Base-by-base conservation (phyloP, 441 rosid genomes). In the Brassica hybrid region DNA sequence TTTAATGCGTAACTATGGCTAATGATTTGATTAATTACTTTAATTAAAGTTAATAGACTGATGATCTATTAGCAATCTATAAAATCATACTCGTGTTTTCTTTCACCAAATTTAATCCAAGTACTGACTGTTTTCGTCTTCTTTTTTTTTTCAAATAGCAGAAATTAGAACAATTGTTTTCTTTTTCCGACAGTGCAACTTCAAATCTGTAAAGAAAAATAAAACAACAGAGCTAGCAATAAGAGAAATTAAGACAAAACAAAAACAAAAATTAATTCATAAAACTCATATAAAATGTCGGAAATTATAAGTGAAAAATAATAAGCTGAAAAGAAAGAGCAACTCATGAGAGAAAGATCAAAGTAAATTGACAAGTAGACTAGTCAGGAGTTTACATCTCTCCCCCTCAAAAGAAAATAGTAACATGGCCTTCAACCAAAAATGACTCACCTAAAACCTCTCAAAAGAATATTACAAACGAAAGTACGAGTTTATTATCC, bases 381-480 rank as follows among this genome's bases (percentile, higher is more conserved):
- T 72, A 59, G 32, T 7, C 10, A 27, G 76, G 71, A 66, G 57
- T 48, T n/a, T 3, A 3, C 23, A 13, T n/a, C 52, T 43, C 72
- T 71, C 71, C 76, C 60, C 10, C 19, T 54, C 67, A 27, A 77
- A 30, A 45, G 18, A 57, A 50, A 77, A 77, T n/a, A 30, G 72
- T 36, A 59, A 77, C 72, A 58, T 65, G 80, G 66, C 27, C 14
- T n/a, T 65, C 48, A 60, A 78, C 73, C 69, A 79, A 79, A 79
- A 79, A 79, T 56, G 75, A 74, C 78, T 74, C 75, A 14, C 38
- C 78, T 74, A 79, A 79, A 56, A 58, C 64, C 19, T 6, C 63
- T 59, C 54, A 54, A 72, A 34, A 77, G 67, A 74, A 79, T 73
- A 73, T 56, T 79, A 79, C 78, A 73, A 57, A 79, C n/a, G 14